Evolutionary conservation across 768 basidiomycete genomes (phyloP), one percentile per base, ranked within the genome.

Genomic region (Leccinellum albellum): DNA sequence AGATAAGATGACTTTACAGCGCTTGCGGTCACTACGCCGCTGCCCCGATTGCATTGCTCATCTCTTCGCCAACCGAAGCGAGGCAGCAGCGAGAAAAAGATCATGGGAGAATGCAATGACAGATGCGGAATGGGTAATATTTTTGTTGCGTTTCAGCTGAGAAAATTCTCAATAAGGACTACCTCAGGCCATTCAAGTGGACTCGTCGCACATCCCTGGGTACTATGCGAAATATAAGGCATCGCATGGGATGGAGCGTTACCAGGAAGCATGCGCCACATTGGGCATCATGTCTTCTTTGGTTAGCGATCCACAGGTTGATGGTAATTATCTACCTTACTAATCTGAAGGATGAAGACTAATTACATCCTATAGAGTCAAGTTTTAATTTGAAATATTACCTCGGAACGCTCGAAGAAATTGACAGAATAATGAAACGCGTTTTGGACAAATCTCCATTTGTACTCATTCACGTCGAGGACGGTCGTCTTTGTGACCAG

Each of bases 21-120:
- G 17, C 26, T n/a, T 17, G 12, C 23, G 31, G n/a, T 28, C 42
- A 10, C 42, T 40, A 9, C 50, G 44, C 17, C 55, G 52, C 15
- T 32, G 51, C 32, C 50, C 44, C 23, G 51, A 29, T 6, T 32
- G 51, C 12, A 40, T 61, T 32, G 37, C 54, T 29, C 26, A 24
- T 42, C 60, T 63, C 31, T 35, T 61, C 1, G 26, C 49, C 9
- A 58, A 55, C 31, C 47, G 60, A 40, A 58, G 62, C n/a, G 31
- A 50, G 26, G 56, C n/a, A 31, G 10, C 49, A 14, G 51, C 40
- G 13, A 12, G n/a, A 6, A n/a, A 2, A 1, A 6, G 29, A 24
- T 20, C 13, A 6, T 62, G 54, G 54, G 1, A n/a, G 4, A 7
- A 21, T 55, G 50, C 60, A 6, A 21, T 63, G 52, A 20, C 7